Base-by-base conservation (phyloP, 352 stramenopile genomes). In the Blastocystis sp. region DNA sequence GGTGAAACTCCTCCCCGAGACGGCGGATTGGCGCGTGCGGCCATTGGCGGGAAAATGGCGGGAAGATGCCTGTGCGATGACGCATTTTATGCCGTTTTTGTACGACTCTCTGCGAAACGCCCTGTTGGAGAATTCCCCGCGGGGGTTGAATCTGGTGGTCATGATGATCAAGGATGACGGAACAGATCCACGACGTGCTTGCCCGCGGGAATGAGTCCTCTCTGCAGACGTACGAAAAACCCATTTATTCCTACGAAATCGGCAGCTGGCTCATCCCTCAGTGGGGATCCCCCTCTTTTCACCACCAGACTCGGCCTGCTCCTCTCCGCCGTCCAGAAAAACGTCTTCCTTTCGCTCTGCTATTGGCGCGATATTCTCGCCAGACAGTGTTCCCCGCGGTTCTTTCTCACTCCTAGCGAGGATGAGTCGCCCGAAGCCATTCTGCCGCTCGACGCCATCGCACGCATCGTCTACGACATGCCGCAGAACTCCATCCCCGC, bases 141-240 rank as follows among this genome's bases (percentile, higher is more conserved):
- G 24, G 1, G 21, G 14, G 6, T 27, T 81, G 48, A 81, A 81
- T 44, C 48, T 81, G 29, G 69, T 81, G 16, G 27, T 14, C 38
- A 34, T 48, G 4, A 21, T 16, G 1, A 8, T 18, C 14, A 29
- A 2, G 21, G 2, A n/a, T 48, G 69, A 36, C 44, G 40, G 9
- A 21, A 21, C 9, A 81, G 69, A 65, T 81, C 24, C 69, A 81
- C 53, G 69, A 81, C 32, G 69, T 81, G 4, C 49, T 81, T 38
- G 46, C 69, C n/a, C 69, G 69, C 29, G 49, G 69, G 27, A 81
- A 81, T 29, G 69, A 81, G 40, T 61, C 49, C 2, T 81, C 40
- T 51, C 27, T 81, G 6, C 40, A 49, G n/a, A 63, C 69, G 0
- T 81, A 64, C 40, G 69, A 81, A n/a, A 81, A 81, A n/a, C 69